Percentiles rank a stretch among this genome's conserved stretches.
Evolutionary conservation across 192 early-diverging fungal species (phyloP).

Genomic region (Rhizophagus clarus): DNA sequence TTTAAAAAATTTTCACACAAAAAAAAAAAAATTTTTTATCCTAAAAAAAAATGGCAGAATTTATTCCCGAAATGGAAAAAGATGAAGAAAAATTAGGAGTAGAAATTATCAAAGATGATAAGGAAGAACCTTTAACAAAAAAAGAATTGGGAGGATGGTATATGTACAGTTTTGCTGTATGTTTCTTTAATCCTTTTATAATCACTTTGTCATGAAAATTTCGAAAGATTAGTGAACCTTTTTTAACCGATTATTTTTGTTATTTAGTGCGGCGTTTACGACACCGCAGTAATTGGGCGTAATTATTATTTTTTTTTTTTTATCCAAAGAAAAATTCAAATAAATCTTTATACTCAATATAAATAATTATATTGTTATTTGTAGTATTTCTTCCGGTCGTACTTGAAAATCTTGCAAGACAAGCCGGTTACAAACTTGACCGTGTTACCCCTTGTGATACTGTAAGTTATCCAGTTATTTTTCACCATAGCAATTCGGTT

Average conservation of each 20-base stretch:
- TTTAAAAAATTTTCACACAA: too few relatives aligned
- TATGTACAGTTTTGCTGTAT: neutral
- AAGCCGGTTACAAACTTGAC: neutral
- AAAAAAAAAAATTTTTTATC: too few relatives aligned
- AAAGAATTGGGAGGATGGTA: conserved; percentile 10
- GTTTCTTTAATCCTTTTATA: neutral
- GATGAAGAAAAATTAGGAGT: too few relatives aligned
- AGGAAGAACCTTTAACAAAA: neutral
- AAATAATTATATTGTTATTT: neutral
- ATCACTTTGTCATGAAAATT: neutral
- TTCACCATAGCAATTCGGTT: too few relatives aligned
- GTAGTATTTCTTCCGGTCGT: neutral
- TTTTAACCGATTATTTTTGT: neutral
- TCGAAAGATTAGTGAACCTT: neutral
- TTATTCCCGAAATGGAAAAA: too few relatives aligned
- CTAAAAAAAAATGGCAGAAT: too few relatives aligned
- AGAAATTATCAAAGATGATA: neutral
- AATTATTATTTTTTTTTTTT: neutral
- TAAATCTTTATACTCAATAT: too few relatives aligned
- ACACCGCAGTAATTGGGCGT: neutral
- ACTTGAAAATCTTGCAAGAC: neutral
- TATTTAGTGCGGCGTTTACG: neutral
- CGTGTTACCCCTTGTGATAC: neutral
- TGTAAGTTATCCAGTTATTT: neutral
- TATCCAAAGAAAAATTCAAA: neutral